Percentiles rank a stretch among this genome's conserved stretches.
Evolutionary conservation across 1,139 yeast species (phyloP).

Genomic region (Maudiozyma humilis): DNA sequence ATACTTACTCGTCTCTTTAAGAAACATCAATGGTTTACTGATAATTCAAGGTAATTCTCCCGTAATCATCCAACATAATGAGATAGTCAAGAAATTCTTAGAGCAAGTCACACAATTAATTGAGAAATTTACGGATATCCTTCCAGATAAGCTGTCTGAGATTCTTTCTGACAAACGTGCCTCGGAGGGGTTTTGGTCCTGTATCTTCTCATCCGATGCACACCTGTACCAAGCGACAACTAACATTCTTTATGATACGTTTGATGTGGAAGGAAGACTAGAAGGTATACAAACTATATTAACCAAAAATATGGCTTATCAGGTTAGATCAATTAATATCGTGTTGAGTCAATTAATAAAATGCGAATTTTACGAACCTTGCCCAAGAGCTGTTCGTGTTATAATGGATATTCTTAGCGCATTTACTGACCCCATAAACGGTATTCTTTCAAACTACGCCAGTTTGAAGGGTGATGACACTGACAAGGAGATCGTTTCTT

Average conservation of each 20-base stretch:
- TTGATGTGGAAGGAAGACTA: constrained; percentile 64
- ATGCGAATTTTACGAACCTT: constrained; percentile 57
- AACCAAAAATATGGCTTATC: constrained; percentile 36
- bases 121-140: constrained; percentile 37
- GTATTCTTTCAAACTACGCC: constrained; percentile 37
- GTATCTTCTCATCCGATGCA: constrained; percentile 50
- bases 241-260: constrained; percentile 65
- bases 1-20: constrained; percentile 38
- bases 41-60: constrained; percentile 24
- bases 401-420: constrained; percentile 64
- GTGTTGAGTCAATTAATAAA: constrained; percentile 41
- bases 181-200: constrained; percentile 57
- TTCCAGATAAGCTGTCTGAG: constrained; percentile 38
- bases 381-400: constrained; percentile 67
- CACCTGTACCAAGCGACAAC: constrained; percentile 57
- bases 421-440: constrained; percentile 58
- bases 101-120: constrained; percentile 27
- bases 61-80: constrained; percentile 22
- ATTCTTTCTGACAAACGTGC: constrained; percentile 35
- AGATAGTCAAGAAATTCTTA: constrained; percentile 26
- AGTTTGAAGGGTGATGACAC: constrained; percentile 19
- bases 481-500: constrained; percentile 28
- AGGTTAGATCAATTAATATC: constrained; percentile 42
- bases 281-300: constrained; percentile 61
- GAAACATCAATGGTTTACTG: constrained; percentile 39